Conservation (phyloP, 495 filamentous ascomycete genomes). For the Penicillium odoratum region DNA sequence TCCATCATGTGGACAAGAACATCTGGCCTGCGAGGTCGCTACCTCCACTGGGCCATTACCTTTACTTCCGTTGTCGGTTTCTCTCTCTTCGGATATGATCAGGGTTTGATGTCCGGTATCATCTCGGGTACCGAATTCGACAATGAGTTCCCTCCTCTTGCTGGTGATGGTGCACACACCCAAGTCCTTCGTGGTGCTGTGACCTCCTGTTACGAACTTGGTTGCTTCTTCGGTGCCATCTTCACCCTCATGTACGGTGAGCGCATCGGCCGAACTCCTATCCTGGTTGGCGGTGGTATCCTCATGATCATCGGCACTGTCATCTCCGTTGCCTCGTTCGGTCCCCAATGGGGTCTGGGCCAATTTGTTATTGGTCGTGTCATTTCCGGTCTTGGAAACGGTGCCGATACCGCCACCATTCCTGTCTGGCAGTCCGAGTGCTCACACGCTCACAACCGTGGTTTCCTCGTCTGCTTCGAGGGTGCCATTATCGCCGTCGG, state of each 20-base stretch:
- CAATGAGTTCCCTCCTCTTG: constrained; percentile 61
- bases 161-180: constrained; percentile 38
- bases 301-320: constrained; percentile 76
- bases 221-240: constrained; percentile 72
- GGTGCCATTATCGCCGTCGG: constrained; percentile 78
- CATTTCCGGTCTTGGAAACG: constrained; percentile 72
- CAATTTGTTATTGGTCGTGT: constrained; percentile 75
- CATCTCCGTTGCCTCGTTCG: constrained; percentile 61
- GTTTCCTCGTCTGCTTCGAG: constrained; percentile 79
- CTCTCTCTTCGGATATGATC: constrained; percentile 72
- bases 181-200: constrained; percentile 75
- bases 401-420: constrained; percentile 73
- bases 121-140: constrained; percentile 69
- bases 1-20: constrained; percentile 44
- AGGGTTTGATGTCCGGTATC: constrained; percentile 76
- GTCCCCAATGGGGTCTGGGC: constrained; percentile 43
- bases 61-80: constrained; percentile 58
- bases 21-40: constrained; percentile 34
- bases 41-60: constrained; percentile 39
- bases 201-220: constrained; percentile 80
- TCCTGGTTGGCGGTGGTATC: constrained; percentile 60
- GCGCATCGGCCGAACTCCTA: constrained; percentile 61
- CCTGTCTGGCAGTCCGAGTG: constrained; percentile 79
- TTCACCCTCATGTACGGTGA: constrained; percentile 70
- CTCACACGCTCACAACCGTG: constrained; percentile 69